Base-by-base conservation (phyloP, 2,329 filamentous ascomycete genomes). In the Cryoendolithus antarcticus region DNA sequence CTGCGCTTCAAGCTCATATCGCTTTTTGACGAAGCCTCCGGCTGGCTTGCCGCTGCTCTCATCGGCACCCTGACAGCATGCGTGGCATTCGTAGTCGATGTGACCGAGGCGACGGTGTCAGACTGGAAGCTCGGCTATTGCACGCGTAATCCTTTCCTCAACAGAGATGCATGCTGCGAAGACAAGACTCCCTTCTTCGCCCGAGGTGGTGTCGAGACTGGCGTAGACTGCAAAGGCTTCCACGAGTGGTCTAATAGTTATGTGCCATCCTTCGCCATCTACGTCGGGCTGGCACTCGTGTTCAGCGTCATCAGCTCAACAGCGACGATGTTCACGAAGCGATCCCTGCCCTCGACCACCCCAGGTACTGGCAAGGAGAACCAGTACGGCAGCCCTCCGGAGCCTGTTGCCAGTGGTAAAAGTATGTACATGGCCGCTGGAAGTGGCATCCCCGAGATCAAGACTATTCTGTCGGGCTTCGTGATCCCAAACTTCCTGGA, bases 121-220 rank as follows among this genome's bases (percentile, higher is more conserved):
- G 73, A 74, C 46, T 74, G 66, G 65, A 76, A 77, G 52, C 53
- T 65, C 8, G 73, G 72, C n/a, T 72, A 71, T 45, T 77, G 72
- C 55, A 57, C 44, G 5, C 50, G 44, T 3, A 69, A 68, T 43
- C 50, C 59, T 0, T 60, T 74, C 12, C 53, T 62, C 29, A 70
- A 62, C 33, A 59, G 65, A 24, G 68, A 74, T 45, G 53, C 55
- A n/a, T 75, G 72, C 51, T 75, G 71, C 48, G 49, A 52, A 5
- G 44, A 44, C 12, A 57, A 55, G 21, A 52, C 55, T 2, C 59
- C 60, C 4, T 46, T 61, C 9, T 41, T 45, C 32, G 46, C 19
- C 11, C 27, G 21, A 12, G 12, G 34, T 9, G 15, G 36, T 2
- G 31, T 38, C 8, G 59, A 63, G 37, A 38, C 46, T 11, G 45